Conservation (phyloP, 1,284 basidiomycete species). For the Volvariella surrecta region DNA sequence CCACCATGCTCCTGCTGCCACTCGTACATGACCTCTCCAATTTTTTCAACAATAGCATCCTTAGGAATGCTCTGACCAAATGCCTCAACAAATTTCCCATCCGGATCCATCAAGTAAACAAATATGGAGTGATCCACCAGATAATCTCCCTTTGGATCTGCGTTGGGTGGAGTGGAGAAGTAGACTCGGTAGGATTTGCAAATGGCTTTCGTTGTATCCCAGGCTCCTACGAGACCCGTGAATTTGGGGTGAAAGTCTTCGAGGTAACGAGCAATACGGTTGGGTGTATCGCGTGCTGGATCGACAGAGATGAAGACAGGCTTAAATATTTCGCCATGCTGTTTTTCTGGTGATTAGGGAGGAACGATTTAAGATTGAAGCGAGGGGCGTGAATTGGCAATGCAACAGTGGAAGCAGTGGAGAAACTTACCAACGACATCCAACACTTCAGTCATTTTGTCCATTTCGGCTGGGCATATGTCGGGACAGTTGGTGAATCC, state of each 20-base stretch:
- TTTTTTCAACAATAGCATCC: constrained; percentile 61
- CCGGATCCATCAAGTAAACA: constrained; percentile 97
- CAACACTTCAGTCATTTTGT: constrained; percentile 90
- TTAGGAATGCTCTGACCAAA: constrained; percentile 81
- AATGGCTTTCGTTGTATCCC: constrained; percentile 77
- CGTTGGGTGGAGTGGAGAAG: constrained; percentile 95
- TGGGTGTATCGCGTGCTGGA: constrained; percentile 82
- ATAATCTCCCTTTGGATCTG: constrained; percentile 85
- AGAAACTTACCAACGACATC: constrained; percentile 56
- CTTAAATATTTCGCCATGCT: constrained; percentile 53
- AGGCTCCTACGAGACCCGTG: constrained; percentile 83
- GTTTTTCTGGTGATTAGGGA: constrained; percentile 68
- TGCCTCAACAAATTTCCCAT: constrained; percentile 92
- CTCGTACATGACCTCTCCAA: constrained; percentile 46
- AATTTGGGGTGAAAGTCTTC: constrained; percentile 89
- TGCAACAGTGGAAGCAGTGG: background rate
- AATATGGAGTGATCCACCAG: constrained; percentile 97
- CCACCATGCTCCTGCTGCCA: constrained; percentile 43
- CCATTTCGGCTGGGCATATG: constrained; percentile 97
- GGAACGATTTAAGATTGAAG: constrained; percentile 1
- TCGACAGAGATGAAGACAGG: constrained; percentile 96
- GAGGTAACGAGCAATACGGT: constrained; percentile 51
- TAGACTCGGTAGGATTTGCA: constrained; percentile 98
- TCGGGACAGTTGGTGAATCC: constrained; percentile 98
- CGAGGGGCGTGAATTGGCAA: background rate